phyloP scores from a whole-genome alignment of 2,329 filamentous ascomycete genomes.

The Madurella fahalii region DNA sequence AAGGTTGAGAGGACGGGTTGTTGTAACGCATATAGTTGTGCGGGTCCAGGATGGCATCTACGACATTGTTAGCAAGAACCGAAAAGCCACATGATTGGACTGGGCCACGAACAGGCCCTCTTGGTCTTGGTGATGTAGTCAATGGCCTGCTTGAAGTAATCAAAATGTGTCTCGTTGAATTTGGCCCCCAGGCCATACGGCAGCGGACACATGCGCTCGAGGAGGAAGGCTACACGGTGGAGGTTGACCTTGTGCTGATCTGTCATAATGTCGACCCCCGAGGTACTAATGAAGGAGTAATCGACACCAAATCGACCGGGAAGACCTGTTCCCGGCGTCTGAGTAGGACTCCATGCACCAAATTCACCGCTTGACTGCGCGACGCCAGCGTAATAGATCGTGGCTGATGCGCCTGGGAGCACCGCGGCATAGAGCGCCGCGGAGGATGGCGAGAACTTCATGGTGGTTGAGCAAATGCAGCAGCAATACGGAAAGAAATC shows the following conservation, averaged over 20 bases:
- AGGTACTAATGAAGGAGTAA: constrained; percentile 46
- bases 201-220: constrained; percentile 48
- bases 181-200: constrained; percentile 43
- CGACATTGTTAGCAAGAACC: background rate
- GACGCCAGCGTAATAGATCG: constrained; percentile 46
- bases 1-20: constrained; percentile 45
- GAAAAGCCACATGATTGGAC: background rate
- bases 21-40: constrained; percentile 55
- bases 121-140: constrained; percentile 48
- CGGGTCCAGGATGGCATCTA: constrained; percentile 46
- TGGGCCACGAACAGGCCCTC: constrained; percentile 31
- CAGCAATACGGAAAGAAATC: background rate
- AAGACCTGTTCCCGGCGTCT: constrained; percentile 39
- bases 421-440: constrained; percentile 16
- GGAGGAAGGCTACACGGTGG: constrained; percentile 46
- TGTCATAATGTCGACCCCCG: constrained; percentile 42
- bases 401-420: constrained; percentile 34
- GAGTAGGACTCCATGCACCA: constrained; percentile 38
- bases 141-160: constrained; percentile 42
- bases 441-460: constrained; percentile 23
- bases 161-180: constrained; percentile 49
- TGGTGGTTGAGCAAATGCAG: constrained; percentile 1
- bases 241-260: constrained; percentile 45
- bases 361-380: constrained; percentile 46
- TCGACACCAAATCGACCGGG: constrained; percentile 47